Evolutionary conservation across 331 rosid genomes (phyloP).

Genomic region (Cucumis variabilis): DNA sequence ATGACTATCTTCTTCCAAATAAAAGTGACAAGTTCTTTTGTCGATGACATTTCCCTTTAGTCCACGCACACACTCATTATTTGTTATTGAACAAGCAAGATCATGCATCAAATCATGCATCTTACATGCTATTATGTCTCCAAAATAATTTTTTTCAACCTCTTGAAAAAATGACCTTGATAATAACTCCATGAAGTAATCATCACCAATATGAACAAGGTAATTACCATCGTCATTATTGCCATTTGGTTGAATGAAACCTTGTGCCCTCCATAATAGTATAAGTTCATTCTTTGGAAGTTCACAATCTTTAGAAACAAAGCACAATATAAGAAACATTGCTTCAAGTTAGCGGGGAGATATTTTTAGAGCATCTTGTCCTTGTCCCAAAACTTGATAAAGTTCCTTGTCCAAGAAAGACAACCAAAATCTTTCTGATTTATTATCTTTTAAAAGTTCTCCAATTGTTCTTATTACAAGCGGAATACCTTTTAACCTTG

Average conservation of each 20-base stretch:
- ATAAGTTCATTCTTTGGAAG: background rate
- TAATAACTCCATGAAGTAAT: background rate
- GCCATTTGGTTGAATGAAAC: background rate
- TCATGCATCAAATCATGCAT: background rate
- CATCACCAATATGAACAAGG: conserved; percentile 20
- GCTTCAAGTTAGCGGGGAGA: background rate
- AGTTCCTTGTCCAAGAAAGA: conserved; percentile 33
- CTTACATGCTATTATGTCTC: background rate
- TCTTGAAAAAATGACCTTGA: conserved; percentile 36
- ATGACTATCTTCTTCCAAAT: too few relatives aligned
- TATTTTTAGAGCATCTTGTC: background rate
- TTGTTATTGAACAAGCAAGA: background rate
- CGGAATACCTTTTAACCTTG: conserved; percentile 37
- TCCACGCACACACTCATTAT: background rate
- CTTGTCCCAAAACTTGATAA: background rate
- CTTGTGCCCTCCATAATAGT: conserved; percentile 33
- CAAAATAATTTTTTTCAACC: background rate
- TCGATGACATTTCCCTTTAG: too few relatives aligned
- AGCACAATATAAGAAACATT: conserved; percentile 15
- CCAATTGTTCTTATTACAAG: conserved; percentile 15
- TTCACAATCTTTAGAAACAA: background rate
- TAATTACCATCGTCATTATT: too few relatives aligned
- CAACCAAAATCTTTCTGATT: conserved; percentile 27
- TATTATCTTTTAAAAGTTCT: too few relatives aligned
- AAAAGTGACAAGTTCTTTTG: too few relatives aligned